Evolutionary conservation across 257 asterid genomes (phyloP), one percentile per base, ranked within the genome.

Genomic region (Solanum dulcamara): DNA sequence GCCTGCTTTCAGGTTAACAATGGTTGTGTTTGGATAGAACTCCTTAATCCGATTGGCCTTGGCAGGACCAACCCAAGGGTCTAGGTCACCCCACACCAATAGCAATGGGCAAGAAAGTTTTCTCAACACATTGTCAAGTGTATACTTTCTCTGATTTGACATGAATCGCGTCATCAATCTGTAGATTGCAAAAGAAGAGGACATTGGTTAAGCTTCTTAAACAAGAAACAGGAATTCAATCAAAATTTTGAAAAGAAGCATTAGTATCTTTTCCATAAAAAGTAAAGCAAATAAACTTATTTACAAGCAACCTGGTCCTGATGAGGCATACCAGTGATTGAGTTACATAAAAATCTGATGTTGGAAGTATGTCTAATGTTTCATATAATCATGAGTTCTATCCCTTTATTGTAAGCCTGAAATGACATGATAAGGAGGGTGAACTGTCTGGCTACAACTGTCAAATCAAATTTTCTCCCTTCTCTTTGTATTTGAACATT

Each of bases 31-130:
- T 7, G 90, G 91, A 86, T 94, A 96, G 85, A 96, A 93, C 80
- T 94, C 98, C 86, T 95, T 92, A 83, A 95, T 96, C 33, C 93
- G 89, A n/a, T 75, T 91, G 66, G 98, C 99, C 85, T 96, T 96
- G 24, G 97, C 94, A 4, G 98, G 93, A 67, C 99, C 98, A 8
- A 93, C 95, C 99, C 99, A 95, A 6, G 98, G 99, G 86, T 95
- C 98, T 14, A 94, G 87, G 86, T 96, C 98, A 37, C 98, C 99
- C 99, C 98, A 96, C 38, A 96, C 84, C 86, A 96, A 77, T 10
- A 96, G 90, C 90, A 95, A 86, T 1, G 98, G 99, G 91, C 98
- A 95, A 12, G 93, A 89, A 22, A 95, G 98, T 22, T 93, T 81
- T 85, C 90, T 90, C 93, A 95, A 79, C 32, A 95, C 93, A n/a